Conservation (phyloP, 768 basidiomycete species). For the Boletellus ananas region DNA sequence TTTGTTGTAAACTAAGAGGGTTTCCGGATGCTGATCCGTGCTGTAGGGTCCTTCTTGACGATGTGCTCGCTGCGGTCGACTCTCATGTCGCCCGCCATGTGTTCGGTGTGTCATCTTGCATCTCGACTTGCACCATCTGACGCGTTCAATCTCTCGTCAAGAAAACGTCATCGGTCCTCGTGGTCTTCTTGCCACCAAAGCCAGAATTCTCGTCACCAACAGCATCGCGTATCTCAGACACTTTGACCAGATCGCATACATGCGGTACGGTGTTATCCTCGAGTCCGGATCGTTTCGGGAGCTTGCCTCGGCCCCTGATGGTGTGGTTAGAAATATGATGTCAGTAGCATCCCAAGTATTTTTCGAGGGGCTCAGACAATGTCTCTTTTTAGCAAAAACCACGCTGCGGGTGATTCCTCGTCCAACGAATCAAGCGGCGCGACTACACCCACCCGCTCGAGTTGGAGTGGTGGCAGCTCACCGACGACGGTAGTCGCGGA, state of each 20-base stretch:
- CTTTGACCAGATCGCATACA: slow-evolving; percentile 69
- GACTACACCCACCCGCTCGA: too few relatives aligned
- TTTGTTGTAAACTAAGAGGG: too few relatives aligned
- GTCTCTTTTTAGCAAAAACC: too few relatives aligned
- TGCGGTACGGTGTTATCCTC: slow-evolving; percentile 81
- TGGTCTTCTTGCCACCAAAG: slow-evolving; percentile 79
- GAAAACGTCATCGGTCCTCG: slow-evolving; percentile 85
- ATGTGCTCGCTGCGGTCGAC: slow-evolving; percentile 83
- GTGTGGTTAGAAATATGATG: slow-evolving; percentile 75
- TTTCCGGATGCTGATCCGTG: background rate
- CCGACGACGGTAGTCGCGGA: slow-evolving; percentile 3
- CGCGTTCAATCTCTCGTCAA: slow-evolving; percentile 20
- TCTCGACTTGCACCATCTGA: background rate
- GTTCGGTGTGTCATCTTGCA: slow-evolving; percentile 48
- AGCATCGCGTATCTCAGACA: slow-evolving; percentile 75
- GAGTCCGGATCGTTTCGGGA: slow-evolving; percentile 67
- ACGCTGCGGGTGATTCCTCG: too few relatives aligned
- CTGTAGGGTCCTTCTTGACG: slow-evolving; percentile 73
- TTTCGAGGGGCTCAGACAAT: too few relatives aligned
- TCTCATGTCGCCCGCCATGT: slow-evolving; percentile 84
- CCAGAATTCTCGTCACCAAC: slow-evolving; percentile 83
- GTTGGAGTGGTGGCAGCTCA: background rate
- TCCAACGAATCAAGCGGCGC: too few relatives aligned
- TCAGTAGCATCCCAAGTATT: slow-evolving; percentile 33
- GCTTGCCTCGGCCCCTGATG: slow-evolving; percentile 56